Conservation (phyloP, 352 stramenopile genomes). For the Pythium sukuiense region DNA sequence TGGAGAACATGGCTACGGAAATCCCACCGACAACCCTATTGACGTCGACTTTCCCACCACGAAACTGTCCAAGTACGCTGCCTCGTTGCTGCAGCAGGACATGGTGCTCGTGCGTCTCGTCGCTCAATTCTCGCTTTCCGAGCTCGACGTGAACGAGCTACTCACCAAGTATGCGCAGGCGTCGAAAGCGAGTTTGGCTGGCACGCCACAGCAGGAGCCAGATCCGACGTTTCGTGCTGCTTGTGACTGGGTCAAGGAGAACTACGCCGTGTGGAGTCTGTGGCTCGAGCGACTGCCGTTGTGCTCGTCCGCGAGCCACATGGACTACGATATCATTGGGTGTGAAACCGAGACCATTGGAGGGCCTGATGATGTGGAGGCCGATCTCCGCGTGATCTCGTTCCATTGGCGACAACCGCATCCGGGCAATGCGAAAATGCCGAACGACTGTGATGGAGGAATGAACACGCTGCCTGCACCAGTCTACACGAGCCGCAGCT, state of each 20-base stretch:
- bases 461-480: conserved; percentile 5
- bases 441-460: conserved; percentile 28
- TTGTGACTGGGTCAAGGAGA: conserved; percentile 7
- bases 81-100: neutral
- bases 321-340: neutral
- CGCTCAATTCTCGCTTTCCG: neutral
- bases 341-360: neutral
- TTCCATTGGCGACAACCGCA: conserved; percentile 10
- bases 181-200: conserved; percentile 5
- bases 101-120: neutral
- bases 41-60: conserved; percentile 1
- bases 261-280: conserved; percentile 15
- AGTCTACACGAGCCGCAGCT: conserved; percentile 27
- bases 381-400: neutral
- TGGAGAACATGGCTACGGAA: neutral
- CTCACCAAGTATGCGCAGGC: neutral
- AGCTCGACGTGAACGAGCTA: neutral
- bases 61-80: neutral
- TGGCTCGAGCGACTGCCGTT: conserved; percentile 22
- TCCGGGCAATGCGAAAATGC: conserved; percentile 15
- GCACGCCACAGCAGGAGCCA: neutral
- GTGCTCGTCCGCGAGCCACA: conserved; percentile 7
- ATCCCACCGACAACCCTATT: neutral
- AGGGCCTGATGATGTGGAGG: neutral
- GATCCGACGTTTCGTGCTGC: conserved; percentile 1